Base-by-base conservation (phyloP, 2,329 filamentous ascomycete genomes). In the Thermothelomyces thermophilus region DNA sequence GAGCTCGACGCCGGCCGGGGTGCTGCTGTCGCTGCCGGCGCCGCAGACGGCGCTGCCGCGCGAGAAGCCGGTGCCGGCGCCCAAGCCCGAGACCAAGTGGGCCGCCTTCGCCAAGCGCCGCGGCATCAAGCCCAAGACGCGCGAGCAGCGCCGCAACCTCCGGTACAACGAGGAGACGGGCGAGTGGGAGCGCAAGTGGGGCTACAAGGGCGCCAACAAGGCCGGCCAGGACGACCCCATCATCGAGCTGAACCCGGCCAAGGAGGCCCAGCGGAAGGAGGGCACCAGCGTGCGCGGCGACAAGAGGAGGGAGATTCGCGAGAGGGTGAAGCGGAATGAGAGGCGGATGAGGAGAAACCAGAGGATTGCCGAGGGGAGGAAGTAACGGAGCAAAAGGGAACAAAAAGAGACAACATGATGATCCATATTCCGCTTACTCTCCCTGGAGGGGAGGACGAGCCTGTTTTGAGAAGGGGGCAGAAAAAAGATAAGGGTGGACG, bases 41-140 rank as follows among this genome's bases (percentile, higher is more conserved):
- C 74, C 82, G 0, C 72, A 78, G 17, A 94, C 86, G 1, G 68
- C 75, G 0, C 76, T 97, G 3, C 93, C 93, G 20, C 86, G 93
- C 60, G 90, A 96, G 73, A 97, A 98, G 71, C 88, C 89, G 9
- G 75, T 97, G 8, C 93, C 93, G 1, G 77, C 82, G 49, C 79
- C 83, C 59, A 93, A 90, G 72, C 75, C 84, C 50, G 85, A 85
- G 59, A 97, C 91, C 52, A 95, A 90, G 68, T 98, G 93, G 93
- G 85, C 95, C 74, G 82, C 85, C 63, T 98, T 98, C 73, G 93
- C 93, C 40, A 86, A 83, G 68, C 95, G 95, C 81, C 95, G 96
- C 78, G 93, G 93, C 49, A 97, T 98, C 72, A 87, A 86, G 73
- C 82, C 83, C 70, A 95, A 90, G 79, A 86, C 81, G 58, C 81